Conservation (phyloP, 2,329 filamentous ascomycete genomes). For the Apiospora marii region DNA sequence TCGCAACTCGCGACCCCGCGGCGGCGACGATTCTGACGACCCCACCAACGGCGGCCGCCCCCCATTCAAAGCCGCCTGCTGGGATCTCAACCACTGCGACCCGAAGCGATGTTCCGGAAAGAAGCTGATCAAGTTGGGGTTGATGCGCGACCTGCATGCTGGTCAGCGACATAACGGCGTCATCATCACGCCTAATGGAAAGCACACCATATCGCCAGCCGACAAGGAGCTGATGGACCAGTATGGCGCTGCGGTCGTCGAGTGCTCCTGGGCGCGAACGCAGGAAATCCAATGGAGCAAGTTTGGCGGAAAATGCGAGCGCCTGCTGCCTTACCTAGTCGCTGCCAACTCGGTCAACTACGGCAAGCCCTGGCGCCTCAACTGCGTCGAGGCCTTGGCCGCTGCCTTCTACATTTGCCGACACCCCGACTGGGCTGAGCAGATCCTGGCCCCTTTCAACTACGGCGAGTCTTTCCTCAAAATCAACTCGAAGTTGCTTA, state of each 20-base stretch:
- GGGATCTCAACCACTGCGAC: constrained; percentile 98
- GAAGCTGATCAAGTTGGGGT: constrained; percentile 86
- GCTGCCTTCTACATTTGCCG: constrained; percentile 95
- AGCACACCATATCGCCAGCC: constrained; percentile 81
- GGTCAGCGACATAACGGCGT: constrained; percentile 93
- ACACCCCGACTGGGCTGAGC: constrained; percentile 87
- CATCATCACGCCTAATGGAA: constrained; percentile 94
- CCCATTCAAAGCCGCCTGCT: constrained; percentile 91
- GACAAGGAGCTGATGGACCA: constrained; percentile 84
- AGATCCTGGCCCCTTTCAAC: constrained; percentile 82
- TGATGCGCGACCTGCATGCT: constrained; percentile 92
- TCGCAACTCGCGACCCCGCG: constrained; percentile 58
- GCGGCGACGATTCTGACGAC: constrained; percentile 48
- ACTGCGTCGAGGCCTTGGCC: constrained; percentile 94
- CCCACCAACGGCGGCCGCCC: constrained; percentile 52
- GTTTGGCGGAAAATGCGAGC: constrained; percentile 92
- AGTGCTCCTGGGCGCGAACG: constrained; percentile 95
- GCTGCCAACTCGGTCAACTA: constrained; percentile 98
- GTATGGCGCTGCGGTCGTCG: constrained; percentile 92
- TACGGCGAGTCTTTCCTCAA: constrained; percentile 90
- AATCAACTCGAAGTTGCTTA: constrained; percentile 85
- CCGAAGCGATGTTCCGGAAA: constrained; percentile 97
- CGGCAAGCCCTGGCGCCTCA: constrained; percentile 91
- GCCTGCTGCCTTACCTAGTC: constrained; percentile 91
- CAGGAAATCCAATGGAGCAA: constrained; percentile 89